Evolutionary conservation across 345 rosid genomes (phyloP), one percentile per base, ranked within the genome.

Genomic region (Stellera chamaejasme): DNA sequence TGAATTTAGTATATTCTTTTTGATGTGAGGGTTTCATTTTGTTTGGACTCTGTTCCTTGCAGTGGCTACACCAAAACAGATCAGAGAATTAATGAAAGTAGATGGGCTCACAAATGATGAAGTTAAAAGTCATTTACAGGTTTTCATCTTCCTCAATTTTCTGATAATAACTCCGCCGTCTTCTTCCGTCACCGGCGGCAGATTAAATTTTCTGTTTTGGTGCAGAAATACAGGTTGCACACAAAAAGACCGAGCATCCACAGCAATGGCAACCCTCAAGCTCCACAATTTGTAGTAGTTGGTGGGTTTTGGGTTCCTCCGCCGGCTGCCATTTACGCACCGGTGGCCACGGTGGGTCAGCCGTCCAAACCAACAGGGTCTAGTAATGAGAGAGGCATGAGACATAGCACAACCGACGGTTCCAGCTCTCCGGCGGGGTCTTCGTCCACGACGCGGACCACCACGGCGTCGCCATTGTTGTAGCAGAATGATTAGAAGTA

Each of bases 41-140:
- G 42, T 3, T 43, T 58, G 13, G 11, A 11, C 54, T 8, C 52
- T 16, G 54, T 65, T 54, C 48, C 27, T 61, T 63, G 61, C 78
- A 92, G 98, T 68, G 61, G 93, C 98, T 10, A 92, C 98, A 0
- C 98, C 98, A 0, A 91, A 91, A 74, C 98, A 88, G 68, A 91
- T 92, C 5, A 84, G 95, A 69, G 98, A 92, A 74, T 70, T 79
- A 56, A 92, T 92, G 98, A 88, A 88, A 67, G 96, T 92, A 14
- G 98, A 92, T 68, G 96, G 96, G 49, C 82, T 92, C 19, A 84
- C 95, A 11, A 92, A 88, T 27, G 98, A 88, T 64, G 98, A 92
- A 86, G 98, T 92, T 25, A 92, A 92, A 72, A 92, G 98, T 79
- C 98, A 92, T 85, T 78, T 92, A 67, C 98, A 92, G 98, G 98